Percentiles rank a stretch among this genome's conserved stretches.
Evolutionary conservation across 345 rosid species (phyloP).

Genomic region (Salix brachista): DNA sequence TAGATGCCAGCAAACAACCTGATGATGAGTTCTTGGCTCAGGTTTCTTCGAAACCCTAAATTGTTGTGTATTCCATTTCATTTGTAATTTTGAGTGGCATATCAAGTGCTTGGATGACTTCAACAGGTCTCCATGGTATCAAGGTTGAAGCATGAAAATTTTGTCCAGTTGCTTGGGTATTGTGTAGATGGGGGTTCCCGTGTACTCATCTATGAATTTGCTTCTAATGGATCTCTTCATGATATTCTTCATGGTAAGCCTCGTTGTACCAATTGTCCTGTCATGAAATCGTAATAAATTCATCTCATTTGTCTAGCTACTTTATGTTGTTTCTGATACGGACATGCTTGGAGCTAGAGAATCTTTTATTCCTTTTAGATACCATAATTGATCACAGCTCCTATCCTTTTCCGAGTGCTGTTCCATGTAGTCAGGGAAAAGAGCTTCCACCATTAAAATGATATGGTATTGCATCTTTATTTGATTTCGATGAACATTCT

Average conservation of each 20-base stretch:
- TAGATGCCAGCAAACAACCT: slow-evolving; percentile 90
- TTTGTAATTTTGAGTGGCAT: not conserved
- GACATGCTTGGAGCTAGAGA: not conserved
- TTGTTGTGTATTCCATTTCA: not conserved
- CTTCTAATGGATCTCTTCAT: slow-evolving; percentile 92
- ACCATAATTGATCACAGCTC: not conserved
- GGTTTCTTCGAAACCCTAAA: slow-evolving; percentile 34
- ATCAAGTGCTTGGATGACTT: not conserved
- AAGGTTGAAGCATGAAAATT: slow-evolving; percentile 77
- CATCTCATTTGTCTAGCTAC: not conserved
- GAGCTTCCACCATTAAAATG: not conserved
- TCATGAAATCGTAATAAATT: not conserved
- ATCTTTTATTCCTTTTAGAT: not conserved
- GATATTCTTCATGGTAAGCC: slow-evolving; percentile 74
- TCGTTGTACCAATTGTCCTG: not conserved
- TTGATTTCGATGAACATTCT: not conserved
- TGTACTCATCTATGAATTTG: slow-evolving; percentile 78
- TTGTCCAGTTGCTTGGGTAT: slow-evolving; percentile 76
- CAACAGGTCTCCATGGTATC: slow-evolving; percentile 86
- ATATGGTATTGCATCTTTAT: not conserved
- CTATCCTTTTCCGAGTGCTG: not conserved
- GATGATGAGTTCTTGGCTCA: slow-evolving; percentile 82
- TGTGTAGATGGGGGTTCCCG: slow-evolving; percentile 79
- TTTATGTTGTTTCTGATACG: not conserved
- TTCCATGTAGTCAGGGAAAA: not conserved